These are phyloP conservation scores for Sugiyamaella xylanicola DNA, from an alignment of 1,139 yeast genomes.

Conservation along the genomic window DNA sequence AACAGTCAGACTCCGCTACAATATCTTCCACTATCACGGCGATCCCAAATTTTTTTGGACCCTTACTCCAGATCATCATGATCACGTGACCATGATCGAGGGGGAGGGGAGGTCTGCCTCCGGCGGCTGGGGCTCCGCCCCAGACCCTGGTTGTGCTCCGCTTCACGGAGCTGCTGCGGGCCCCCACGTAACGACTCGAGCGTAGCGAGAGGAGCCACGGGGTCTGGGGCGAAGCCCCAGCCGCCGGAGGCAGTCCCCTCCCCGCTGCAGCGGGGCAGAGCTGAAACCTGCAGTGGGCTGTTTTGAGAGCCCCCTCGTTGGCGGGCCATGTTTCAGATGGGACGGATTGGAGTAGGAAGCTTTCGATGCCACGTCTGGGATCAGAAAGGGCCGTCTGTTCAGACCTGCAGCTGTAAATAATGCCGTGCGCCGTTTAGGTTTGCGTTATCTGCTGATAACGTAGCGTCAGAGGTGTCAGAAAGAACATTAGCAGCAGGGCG, in stretches of 20 bases:
- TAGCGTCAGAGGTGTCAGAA: too few species aligned
- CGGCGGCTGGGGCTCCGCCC: background rate
- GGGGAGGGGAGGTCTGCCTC: background rate
- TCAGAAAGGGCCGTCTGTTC: too few species aligned
- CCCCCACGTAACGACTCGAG: background rate
- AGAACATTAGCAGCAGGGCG: too few species aligned
- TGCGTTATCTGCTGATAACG: background rate
- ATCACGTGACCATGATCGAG: background rate
- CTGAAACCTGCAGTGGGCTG: too few species aligned
- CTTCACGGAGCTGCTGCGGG: background rate
- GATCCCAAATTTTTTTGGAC: slow-evolving; percentile 10
- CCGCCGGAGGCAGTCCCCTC: background rate
- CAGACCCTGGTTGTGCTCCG: background rate
- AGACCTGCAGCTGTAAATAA: background rate
- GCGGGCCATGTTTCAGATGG: too few species aligned
- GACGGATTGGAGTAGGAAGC: too few species aligned
- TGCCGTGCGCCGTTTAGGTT: background rate
- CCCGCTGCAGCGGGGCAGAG: too few species aligned
- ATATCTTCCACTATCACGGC: background rate
- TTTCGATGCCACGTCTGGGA: too few species aligned
- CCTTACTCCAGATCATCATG: background rate
- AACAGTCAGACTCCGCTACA: too few species aligned
- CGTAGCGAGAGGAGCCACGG: background rate
- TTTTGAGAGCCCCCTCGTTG: too few species aligned
- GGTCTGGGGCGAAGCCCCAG: background rate